phyloP scores from a whole-genome alignment of 768 basidiomycete genomes.

The Lentinula sp. region DNA sequence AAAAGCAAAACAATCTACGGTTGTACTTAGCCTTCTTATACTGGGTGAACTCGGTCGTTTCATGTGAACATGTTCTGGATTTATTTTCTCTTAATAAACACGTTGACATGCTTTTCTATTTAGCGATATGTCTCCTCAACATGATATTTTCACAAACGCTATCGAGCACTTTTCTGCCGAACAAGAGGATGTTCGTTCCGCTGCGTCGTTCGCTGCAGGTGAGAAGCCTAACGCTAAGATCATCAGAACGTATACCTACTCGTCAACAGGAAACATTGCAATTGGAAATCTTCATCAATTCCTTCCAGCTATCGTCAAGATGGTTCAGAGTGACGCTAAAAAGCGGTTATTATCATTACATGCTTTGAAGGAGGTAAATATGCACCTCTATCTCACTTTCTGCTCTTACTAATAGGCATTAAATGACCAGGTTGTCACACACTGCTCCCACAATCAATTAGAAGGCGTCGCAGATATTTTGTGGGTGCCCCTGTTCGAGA shows the following conservation, averaged over 20 bases:
- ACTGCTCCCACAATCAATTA: slow-evolving; percentile 79
- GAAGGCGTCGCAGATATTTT: slow-evolving; percentile 84
- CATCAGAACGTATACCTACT: not conserved
- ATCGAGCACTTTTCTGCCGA: slow-evolving; percentile 72
- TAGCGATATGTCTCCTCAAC: slow-evolving; percentile 83
- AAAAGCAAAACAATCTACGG: slow-evolving; percentile 58
- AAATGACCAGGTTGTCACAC: slow-evolving; percentile 71
- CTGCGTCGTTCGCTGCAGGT: slow-evolving; percentile 94
- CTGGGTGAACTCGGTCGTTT: slow-evolving; percentile 92
- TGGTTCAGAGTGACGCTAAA: slow-evolving; percentile 68
- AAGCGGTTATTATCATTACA: slow-evolving; percentile 84
- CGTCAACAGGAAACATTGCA: slow-evolving; percentile 75
- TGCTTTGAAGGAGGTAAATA: slow-evolving; percentile 81
- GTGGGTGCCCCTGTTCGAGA: slow-evolving; percentile 90
- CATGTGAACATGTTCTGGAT: slow-evolving; percentile 46
- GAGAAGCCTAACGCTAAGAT: slow-evolving; percentile 13
- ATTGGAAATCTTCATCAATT: slow-evolving; percentile 89
- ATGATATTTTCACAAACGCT: slow-evolving; percentile 69
- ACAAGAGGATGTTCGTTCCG: slow-evolving; percentile 81
- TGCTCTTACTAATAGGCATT: not conserved
- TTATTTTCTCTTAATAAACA: not conserved
- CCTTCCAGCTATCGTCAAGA: slow-evolving; percentile 78
- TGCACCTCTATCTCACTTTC: not conserved
- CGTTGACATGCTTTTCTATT: not conserved
- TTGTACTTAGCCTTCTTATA: slow-evolving; percentile 81